Evolutionary conservation across 345 rosid species (phyloP), one percentile per base, ranked within the genome.

Genomic region (Eucalyptus paniculata): DNA sequence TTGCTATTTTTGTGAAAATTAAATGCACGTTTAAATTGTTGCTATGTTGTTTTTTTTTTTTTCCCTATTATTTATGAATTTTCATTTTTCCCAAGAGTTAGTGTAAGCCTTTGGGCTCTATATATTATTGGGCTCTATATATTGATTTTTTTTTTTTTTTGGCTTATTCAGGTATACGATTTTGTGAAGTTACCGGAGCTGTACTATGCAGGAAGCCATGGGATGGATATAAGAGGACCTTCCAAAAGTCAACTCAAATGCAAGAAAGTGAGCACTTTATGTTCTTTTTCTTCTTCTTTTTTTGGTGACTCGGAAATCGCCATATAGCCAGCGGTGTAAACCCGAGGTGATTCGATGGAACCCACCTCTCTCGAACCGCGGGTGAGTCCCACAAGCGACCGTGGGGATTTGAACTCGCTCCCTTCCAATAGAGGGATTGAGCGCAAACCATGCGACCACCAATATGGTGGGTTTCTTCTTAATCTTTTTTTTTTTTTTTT

Each of bases 221-320:
- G 99, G n/a, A 98, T 98, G 99, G 99, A 98, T 93, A 98, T 98
- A 77, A 96, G 92, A 92, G 97, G 97, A 18, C 99, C 99, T 87
- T 91, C 96, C 26, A 94, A 91, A 88, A 93, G 89, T 53, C 86
- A 88, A 77, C 85, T 91, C 87, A 92, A 77, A 89, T 90, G 92
- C 94, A 90, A 91, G 82, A 94, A 95, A 93, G 97, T 95, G 88
- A 88, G 92, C 32, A 14, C 30, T 37, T 58, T 19, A 40, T 77
- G 30, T 77, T 77, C 17, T 77, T 77, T 3, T 50, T 49, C 16
- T 13, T 49, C 3, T 49, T 5, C 9, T 12, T 47, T 47, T 47
- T 50, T 50, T 50, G 1, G 51, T 15, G 51, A 50, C 51, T 7
- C 7, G 51, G 3, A 7, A 15, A 50, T 1, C 0, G 3, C 18